A percentile compares a stretch with the other conserved stretches of the same genome.
Conservation (phyloP, 176 grass and related monocot species). For the Lolium perenne region DNA sequence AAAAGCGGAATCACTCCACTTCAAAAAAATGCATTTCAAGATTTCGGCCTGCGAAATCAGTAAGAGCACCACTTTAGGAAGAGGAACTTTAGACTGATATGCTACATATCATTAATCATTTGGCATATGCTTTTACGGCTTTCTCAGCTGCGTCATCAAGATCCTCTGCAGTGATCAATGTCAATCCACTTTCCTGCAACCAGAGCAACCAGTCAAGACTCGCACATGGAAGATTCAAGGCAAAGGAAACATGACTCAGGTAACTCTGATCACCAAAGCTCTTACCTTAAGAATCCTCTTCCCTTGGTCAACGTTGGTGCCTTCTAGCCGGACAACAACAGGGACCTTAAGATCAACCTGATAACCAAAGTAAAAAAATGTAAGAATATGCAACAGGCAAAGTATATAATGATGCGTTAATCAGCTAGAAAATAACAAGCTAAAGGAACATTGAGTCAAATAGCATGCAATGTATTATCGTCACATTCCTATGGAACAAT, state of each 20-base stretch:
- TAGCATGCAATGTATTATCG: background rate
- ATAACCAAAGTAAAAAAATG: conserved; percentile 14
- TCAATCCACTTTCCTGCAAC: conserved; percentile 90
- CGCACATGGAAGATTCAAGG: background rate
- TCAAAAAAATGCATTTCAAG: conserved; percentile 35
- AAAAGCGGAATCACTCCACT: conserved; percentile 27
- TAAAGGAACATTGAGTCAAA: conserved; percentile 8
- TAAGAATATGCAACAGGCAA: conserved; percentile 7
- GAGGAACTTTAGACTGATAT: conserved; percentile 31
- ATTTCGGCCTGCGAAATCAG: conserved; percentile 30
- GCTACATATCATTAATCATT: conserved; percentile 49
- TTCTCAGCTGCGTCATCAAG: conserved; percentile 97
- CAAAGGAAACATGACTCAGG: background rate
- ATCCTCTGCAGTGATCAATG: conserved; percentile 96
- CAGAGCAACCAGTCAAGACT: conserved; percentile 25
- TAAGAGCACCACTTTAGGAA: conserved; percentile 47
- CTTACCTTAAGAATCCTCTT: conserved; percentile 99
- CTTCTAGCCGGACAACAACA: conserved; percentile 96
- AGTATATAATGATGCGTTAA: background rate
- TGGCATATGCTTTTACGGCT: conserved; percentile 70
- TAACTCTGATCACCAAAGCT: background rate
- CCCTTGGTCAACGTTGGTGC: conserved; percentile 99
- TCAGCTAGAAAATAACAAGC: background rate
- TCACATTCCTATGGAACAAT: background rate
- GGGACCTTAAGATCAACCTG: conserved; percentile 98